Evolutionary conservation across 305 asterid genomes (phyloP), one percentile per base, ranked within the genome.

Genomic region (Fraxinus albicans): DNA sequence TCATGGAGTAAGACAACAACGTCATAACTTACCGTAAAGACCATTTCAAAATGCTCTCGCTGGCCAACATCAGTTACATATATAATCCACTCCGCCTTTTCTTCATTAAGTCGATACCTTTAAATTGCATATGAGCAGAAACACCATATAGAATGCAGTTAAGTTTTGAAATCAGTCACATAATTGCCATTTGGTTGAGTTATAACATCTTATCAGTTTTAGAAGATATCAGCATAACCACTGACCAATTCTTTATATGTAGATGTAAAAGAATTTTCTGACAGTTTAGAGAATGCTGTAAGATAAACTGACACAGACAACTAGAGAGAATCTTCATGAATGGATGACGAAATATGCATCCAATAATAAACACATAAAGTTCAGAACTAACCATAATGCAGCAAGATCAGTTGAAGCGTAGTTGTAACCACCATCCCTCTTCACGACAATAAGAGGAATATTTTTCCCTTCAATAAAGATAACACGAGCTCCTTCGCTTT

Each of bases 391-490:
- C 98, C 98, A 94, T 87, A 96, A 82, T 79, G 98, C 97, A 60
- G 98, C 80, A 86, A 96, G 96, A 87, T 96, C 99, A 44, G 99
- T 96, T 50, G 99, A 94, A 82, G 99, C 96, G 80, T 96, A 96
- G 87, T 94, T 96, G 88, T 58, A 96, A 47, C 98, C 98, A 87
- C 99, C 99, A 85, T 96, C 99, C 73, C 84, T 92, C 92, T 96
- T 94, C 86, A 94, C 93, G 81, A 96, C 99, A 80, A 96, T 96
- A 77, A 96, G 93, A 42, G 99, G 98, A 60, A 90, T 90, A 5
- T 84, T 86, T 87, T 91, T 89, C 77, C 97, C 98, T 89, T 93
- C 90, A 83, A 93, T 94, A 88, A 84, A 93, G 86, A 96, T 96
- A 77, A 94, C 98, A 38, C 94, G 98, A 33, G 99, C 99, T 15